A percentile compares a stretch with the other conserved stretches of the same genome.
Evolutionary conservation across 2,329 filamentous ascomycete genomes (phyloP).

Genomic region (Pestalotiopsis sp.): DNA sequence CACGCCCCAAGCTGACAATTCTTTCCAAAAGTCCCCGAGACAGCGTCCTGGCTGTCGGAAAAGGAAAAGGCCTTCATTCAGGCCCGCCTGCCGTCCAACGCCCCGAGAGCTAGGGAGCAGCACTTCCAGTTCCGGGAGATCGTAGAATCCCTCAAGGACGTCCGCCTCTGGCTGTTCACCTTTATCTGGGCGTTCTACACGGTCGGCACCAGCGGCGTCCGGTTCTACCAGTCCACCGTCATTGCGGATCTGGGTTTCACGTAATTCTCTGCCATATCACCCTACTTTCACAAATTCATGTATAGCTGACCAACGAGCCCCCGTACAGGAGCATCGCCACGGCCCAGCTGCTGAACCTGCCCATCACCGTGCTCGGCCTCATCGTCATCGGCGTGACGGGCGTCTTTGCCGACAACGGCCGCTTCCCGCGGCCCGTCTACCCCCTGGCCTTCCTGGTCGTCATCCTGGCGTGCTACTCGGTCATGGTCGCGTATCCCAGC

Average conservation of each 20-base stretch:
- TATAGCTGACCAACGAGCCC: neutral
- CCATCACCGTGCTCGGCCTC: slow-evolving; percentile 43
- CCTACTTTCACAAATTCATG: neutral
- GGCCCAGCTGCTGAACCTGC: slow-evolving; percentile 52
- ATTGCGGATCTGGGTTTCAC: slow-evolving; percentile 44
- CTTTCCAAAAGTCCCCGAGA: slow-evolving; percentile 26
- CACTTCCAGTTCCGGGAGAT: slow-evolving; percentile 43
- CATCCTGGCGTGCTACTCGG: slow-evolving; percentile 46
- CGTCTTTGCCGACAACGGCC: slow-evolving; percentile 42
- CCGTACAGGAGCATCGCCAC: slow-evolving; percentile 42
- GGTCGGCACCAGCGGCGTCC: slow-evolving; percentile 44
- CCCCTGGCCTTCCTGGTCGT: slow-evolving; percentile 44
- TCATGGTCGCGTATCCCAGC: slow-evolving; percentile 47
- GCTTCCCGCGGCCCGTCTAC: slow-evolving; percentile 44
- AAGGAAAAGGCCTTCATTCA: slow-evolving; percentile 46
- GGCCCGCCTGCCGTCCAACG: slow-evolving; percentile 42
- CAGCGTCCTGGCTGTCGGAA: slow-evolving; percentile 33
- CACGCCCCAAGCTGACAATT: too few species aligned
- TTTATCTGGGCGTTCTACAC: slow-evolving; percentile 49
- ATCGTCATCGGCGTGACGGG: slow-evolving; percentile 45
- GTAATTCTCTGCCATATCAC: slow-evolving; percentile 26
- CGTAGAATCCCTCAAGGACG: slow-evolving; percentile 38
- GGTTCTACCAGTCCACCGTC: slow-evolving; percentile 44
- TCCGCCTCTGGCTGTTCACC: slow-evolving; percentile 46
- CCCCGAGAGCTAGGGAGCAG: slow-evolving; percentile 40